Base-by-base conservation (phyloP, 495 filamentous ascomycete species). In the Aspergillus kassunensis region DNA sequence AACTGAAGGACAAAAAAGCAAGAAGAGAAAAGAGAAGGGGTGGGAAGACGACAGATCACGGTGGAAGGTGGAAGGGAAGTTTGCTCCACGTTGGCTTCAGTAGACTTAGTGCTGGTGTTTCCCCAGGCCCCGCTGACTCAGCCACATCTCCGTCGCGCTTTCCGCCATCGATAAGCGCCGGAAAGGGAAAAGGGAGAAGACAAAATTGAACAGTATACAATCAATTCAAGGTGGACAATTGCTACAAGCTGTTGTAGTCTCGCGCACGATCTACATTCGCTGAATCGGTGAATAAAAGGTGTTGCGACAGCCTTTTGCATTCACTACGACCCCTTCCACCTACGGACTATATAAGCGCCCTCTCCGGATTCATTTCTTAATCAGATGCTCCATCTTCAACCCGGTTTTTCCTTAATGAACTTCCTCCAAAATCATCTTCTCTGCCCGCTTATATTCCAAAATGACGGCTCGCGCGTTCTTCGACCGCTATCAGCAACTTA, bases 401-500 rank as follows among this genome's bases (percentile, higher is more conserved):
- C 20, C 35, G 23, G 35, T n/a, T 10, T 21, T 39, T 34, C 36
- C 31, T 25, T 11, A n/a, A 46, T 45, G 30, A 51, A 35, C 40
- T 21, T 29, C 10, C 41, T 16, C 39, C 53, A 43, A 30, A 36
- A 51, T 42, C 42, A 25, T 23, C 12, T n/a, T 43, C 18, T 25
- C 44, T 54, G 30, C 29, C 41, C 2, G 2, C 13, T 37, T 55
- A 19, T 42, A 30, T n/a, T n/a, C 33, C 53, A 64, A 39, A 36
- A 72, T 72, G 67, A 59, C 66, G 42, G 57, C 69, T 18, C 56
- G 58, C 27, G 63, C 61, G 40, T 74, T 69, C 54, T 60, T 70
- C 19, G 70, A 77, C 35, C 71, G 74, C 57, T 80, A 75, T 67
- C 70, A 76, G 39, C 66, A 73, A 39, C 50, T 81, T 37, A 66